phyloP scores from a whole-genome alignment of 2,329 filamentous ascomycete genomes.

The Fusarium solani-melongenae region DNA sequence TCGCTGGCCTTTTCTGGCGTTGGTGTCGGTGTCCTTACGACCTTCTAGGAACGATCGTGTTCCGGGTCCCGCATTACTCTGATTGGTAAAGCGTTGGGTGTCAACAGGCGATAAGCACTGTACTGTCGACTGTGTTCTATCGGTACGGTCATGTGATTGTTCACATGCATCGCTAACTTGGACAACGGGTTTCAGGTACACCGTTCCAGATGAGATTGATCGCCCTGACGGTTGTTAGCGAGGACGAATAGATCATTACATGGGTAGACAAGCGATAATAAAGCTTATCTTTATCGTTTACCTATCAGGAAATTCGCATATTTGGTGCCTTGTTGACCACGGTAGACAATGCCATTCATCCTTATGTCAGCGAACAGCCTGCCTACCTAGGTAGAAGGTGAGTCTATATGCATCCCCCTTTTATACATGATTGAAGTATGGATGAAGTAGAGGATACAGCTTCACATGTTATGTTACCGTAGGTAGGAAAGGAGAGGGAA shows the following conservation, averaged over 20 bases:
- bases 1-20: conserved; percentile 46
- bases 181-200: background rate
- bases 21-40: conserved; percentile 29
- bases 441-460: background rate
- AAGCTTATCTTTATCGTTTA: background rate
- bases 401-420: background rate
- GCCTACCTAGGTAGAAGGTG: background rate
- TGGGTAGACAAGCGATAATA: background rate
- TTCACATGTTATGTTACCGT: background rate
- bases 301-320: background rate
- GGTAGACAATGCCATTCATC: background rate
- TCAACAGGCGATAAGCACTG: conserved; percentile 16
- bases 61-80: conserved; percentile 39
- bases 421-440: background rate
- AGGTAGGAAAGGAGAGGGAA: background rate
- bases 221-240: background rate
- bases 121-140: conserved; percentile 36
- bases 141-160: conserved; percentile 35
- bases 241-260: background rate
- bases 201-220: background rate
- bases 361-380: background rate
- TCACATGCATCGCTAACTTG: background rate
- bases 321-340: background rate
- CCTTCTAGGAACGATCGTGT: conserved; percentile 40
- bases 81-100: conserved; percentile 38